Evolutionary conservation across 805 yeast species (phyloP).

Genomic region (Candida hispaniensis): DNA sequence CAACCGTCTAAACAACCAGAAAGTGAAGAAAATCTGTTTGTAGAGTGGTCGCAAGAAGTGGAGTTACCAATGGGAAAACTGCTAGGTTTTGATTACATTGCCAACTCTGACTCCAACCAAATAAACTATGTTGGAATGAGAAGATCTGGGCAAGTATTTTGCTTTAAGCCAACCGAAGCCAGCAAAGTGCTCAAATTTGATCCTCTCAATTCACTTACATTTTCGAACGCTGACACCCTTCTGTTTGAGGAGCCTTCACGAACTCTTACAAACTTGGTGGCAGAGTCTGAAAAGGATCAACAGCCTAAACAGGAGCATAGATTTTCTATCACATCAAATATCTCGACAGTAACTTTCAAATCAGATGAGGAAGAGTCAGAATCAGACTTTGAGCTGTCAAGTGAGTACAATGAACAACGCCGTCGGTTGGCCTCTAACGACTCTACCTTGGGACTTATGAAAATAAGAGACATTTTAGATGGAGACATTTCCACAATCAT

Average conservation of each 20-base stretch:
- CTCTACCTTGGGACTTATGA: slow-evolving; percentile 10
- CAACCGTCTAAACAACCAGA: slow-evolving; percentile 5
- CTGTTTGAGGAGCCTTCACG: slow-evolving; percentile 2
- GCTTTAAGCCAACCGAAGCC: slow-evolving; percentile 63
- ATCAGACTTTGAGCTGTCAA: too few species aligned
- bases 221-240: slow-evolving; percentile 20
- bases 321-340: slow-evolving; percentile 1
- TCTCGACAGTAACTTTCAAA: slow-evolving; percentile 1
- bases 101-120: slow-evolving; percentile 2
- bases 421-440: slow-evolving; percentile 8
- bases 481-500: slow-evolving; percentile 66
- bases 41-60: slow-evolving; percentile 3
- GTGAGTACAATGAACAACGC: too few species aligned
- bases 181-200: slow-evolving; percentile 54
- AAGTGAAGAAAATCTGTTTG: slow-evolving; percentile 9
- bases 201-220: slow-evolving; percentile 35
- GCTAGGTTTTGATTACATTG: slow-evolving; percentile 10
- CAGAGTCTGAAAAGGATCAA: slow-evolving; percentile 1
- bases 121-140: slow-evolving; percentile 76
- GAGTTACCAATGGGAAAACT: slow-evolving; percentile 8
- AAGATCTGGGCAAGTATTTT: slow-evolving; percentile 78
- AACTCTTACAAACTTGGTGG: too few species aligned
- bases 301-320: slow-evolving; percentile 1
- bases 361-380: slow-evolving; percentile 10
- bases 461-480: slow-evolving; percentile 11